Conservation (phyloP, 2,329 filamentous ascomycete genomes). For the Scortechinia acanthostroma region DNA sequence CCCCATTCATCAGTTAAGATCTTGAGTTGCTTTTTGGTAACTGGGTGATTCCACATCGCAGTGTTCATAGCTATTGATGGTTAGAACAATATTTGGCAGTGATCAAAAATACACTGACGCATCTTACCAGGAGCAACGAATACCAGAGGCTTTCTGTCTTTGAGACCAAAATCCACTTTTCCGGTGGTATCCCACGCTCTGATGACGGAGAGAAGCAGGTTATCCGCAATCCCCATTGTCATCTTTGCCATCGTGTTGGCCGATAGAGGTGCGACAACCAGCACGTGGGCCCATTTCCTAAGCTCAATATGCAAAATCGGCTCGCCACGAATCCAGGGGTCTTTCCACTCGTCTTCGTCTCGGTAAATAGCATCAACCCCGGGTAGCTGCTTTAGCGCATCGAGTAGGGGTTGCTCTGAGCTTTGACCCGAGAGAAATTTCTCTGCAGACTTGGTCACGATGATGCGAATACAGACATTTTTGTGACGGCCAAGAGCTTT, state of each 20-base stretch:
- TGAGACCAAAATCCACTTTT: conserved; percentile 31
- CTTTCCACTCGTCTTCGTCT: conserved; percentile 79
- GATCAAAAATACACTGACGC: background rate
- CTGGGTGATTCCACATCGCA: conserved; percentile 80
- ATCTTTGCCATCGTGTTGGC: conserved; percentile 86
- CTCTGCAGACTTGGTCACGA: conserved; percentile 69
- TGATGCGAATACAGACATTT: conserved; percentile 71
- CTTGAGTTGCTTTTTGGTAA: conserved; percentile 67
- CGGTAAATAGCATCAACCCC: conserved; percentile 76
- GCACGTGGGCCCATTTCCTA: conserved; percentile 71
- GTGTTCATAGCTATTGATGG: conserved; percentile 65
- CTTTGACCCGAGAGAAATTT: conserved; percentile 74
- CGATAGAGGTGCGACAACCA: conserved; percentile 74
- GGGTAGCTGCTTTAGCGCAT: conserved; percentile 46
- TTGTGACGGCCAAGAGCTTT: conserved; percentile 40
- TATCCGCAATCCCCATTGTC: conserved; percentile 69
- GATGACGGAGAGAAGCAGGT: conserved; percentile 66
- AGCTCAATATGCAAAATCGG: conserved; percentile 86
- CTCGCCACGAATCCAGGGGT: conserved; percentile 72
- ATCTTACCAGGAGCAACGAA: background rate
- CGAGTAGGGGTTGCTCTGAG: conserved; percentile 67
- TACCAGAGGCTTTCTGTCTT: conserved; percentile 28
- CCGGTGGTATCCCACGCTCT: conserved; percentile 82
- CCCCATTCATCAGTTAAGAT: conserved; percentile 59
- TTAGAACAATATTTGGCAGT: conserved; percentile 8